These are phyloP conservation scores for Pseudocercospora cruenta DNA, from an alignment of 2,329 filamentous ascomycete species.

Conservation along the genomic window DNA sequence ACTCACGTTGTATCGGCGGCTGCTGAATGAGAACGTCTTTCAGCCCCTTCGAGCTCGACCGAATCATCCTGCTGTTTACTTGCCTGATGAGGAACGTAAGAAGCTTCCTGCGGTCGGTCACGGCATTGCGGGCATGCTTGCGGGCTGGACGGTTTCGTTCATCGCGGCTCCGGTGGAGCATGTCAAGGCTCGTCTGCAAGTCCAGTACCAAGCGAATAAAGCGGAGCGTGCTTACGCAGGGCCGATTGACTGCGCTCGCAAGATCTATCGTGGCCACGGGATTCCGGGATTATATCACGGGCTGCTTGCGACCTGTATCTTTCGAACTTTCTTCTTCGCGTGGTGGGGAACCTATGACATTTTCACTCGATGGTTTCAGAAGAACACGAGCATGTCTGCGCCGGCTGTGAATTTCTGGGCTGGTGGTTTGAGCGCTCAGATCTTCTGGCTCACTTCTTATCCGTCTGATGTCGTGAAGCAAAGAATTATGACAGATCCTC, in stretches of 20 bases:
- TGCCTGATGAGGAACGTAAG: slow-evolving; percentile 40
- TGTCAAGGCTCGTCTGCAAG: slow-evolving; percentile 88
- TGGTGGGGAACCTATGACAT: slow-evolving; percentile 98
- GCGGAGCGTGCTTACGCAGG: slow-evolving; percentile 78
- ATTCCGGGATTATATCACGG: slow-evolving; percentile 83
- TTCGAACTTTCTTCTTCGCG: slow-evolving; percentile 93
- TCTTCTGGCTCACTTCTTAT: slow-evolving; percentile 75
- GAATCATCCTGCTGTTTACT: slow-evolving; percentile 25
- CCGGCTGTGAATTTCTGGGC: slow-evolving; percentile 97
- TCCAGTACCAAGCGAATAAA: slow-evolving; percentile 86
- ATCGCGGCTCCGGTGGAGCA: slow-evolving; percentile 94
- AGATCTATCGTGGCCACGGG: slow-evolving; percentile 67
- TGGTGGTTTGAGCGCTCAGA: slow-evolving; percentile 85
- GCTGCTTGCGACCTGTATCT: slow-evolving; percentile 79
- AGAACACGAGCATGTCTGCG: slow-evolving; percentile 70
- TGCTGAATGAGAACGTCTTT: slow-evolving; percentile 82
- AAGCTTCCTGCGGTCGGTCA: slow-evolving; percentile 78
- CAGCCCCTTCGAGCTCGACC: slow-evolving; percentile 47
- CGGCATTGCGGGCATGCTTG: slow-evolving; percentile 82
- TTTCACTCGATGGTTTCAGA: slow-evolving; percentile 69
- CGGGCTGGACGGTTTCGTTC: slow-evolving; percentile 87
- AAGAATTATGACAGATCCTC: slow-evolving; percentile 91
- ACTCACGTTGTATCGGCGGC: slow-evolving; percentile 82
- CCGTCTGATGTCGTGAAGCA: slow-evolving; percentile 69
- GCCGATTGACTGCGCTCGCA: slow-evolving; percentile 79